Evolutionary conservation across 352 stramenopile genomes (phyloP).

Genomic region (Thalassiosira hispida): DNA sequence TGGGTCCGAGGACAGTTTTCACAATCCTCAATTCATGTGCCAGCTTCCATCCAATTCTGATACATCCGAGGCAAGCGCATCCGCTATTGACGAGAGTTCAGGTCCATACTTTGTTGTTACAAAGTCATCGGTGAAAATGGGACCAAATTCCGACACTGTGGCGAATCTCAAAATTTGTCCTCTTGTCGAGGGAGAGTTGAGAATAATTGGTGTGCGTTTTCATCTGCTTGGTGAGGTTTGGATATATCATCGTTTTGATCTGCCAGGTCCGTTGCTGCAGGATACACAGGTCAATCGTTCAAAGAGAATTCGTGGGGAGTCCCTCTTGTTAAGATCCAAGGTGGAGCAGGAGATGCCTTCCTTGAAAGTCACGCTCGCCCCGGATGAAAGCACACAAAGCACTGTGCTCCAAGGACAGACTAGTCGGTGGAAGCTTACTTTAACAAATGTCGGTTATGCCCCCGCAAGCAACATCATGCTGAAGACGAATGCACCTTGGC

Average conservation of each 20-base stretch:
- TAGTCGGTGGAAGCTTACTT: slow-evolving; percentile 74
- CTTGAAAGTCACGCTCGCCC: slow-evolving; percentile 62
- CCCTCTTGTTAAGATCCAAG: slow-evolving; percentile 71
- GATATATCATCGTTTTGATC: slow-evolving; percentile 78
- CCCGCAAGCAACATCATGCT: slow-evolving; percentile 68
- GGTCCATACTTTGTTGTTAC: slow-evolving; percentile 81
- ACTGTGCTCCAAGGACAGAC: slow-evolving; percentile 78
- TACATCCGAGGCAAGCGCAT: slow-evolving; percentile 19
- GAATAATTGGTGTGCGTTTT: slow-evolving; percentile 78
- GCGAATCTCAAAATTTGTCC: slow-evolving; percentile 71
- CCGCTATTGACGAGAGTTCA: slow-evolving; percentile 31
- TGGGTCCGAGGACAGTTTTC: slow-evolving; percentile 61
- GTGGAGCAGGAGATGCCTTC: slow-evolving; percentile 79
- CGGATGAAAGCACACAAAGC: slow-evolving; percentile 28
- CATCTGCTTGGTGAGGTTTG: slow-evolving; percentile 77
- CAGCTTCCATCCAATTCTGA: slow-evolving; percentile 32
- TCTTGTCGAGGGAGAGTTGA: slow-evolving; percentile 72
- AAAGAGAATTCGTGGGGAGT: slow-evolving; percentile 71
- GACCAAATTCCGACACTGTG: slow-evolving; percentile 35
- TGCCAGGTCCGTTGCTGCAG: slow-evolving; percentile 70
- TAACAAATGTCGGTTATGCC: slow-evolving; percentile 80
- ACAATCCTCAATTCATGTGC: slow-evolving; percentile 68
- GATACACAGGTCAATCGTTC: slow-evolving; percentile 71
- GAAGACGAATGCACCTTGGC: slow-evolving; percentile 84
- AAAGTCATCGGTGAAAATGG: slow-evolving; percentile 63